Conservation (phyloP, 805 yeast genomes). For the Ogataea degrootiae region DNA sequence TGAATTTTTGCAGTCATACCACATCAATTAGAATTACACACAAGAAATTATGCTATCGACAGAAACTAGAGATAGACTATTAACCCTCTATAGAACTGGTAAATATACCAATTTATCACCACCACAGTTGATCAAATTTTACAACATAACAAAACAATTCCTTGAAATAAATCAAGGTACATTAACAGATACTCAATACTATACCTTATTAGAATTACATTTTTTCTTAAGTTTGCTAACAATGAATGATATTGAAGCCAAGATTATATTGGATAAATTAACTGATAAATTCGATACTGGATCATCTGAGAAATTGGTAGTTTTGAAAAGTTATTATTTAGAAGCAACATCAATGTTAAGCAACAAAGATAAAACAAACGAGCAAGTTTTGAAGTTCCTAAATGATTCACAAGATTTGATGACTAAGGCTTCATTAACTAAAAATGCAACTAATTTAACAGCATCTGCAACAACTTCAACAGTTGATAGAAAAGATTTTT, state of each 20-base stretch:
- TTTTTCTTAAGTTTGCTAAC: constrained; percentile 60
- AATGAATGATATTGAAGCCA: constrained; percentile 69
- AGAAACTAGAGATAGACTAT: constrained; percentile 38
- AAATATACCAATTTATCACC: constrained; percentile 49
- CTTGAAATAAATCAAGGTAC: constrained; percentile 15
- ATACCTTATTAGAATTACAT: constrained; percentile 62
- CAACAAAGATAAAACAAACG: constrained; percentile 5
- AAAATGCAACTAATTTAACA: constrained; percentile 20
- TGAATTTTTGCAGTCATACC: too few species aligned
- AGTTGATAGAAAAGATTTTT: constrained; percentile 20
- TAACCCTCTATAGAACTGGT: constrained; percentile 46
- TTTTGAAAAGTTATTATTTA: constrained; percentile 49
- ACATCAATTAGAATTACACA: not conserved
- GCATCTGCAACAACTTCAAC: constrained; percentile 23
- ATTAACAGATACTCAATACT: constrained; percentile 42
- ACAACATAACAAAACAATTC: constrained; percentile 38
- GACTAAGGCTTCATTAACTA: constrained; percentile 13
- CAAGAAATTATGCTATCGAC: not conserved
- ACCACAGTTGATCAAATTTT: constrained; percentile 33
- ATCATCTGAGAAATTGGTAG: constrained; percentile 50
- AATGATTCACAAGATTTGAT: constrained; percentile 10
- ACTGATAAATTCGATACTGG: constrained; percentile 58
- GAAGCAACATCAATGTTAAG: constrained; percentile 46
- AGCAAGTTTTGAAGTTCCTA: constrained; percentile 35
- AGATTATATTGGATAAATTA: constrained; percentile 55